Base-by-base conservation (phyloP, 345 rosid genomes). In the Brassica rapa region DNA sequence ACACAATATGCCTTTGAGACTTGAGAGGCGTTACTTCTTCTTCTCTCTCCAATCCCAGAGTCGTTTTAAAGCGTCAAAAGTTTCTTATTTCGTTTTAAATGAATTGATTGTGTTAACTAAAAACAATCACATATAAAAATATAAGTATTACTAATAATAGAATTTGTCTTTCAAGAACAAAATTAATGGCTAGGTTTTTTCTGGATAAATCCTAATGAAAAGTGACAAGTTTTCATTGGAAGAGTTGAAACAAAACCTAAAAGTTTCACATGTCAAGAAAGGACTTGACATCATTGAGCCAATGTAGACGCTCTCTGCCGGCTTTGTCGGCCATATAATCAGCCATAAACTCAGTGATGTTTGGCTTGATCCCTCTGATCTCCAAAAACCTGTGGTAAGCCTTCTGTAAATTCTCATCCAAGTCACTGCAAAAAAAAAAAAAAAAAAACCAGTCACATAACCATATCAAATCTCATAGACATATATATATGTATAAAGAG, bases 331-430 rank as follows among this genome's bases (percentile, higher is more conserved):
- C 41, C 86, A 84, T 79, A 82, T 88, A 88, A 69, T 80, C 85
- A 0, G 80, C 67, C 84, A 91, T 43, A 78, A 85, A 83, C 77
- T 76, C 81, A 3, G 85, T 75, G 23, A 77, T 78, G 76, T 80
- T 81, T 4, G 89, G 74, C 37, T 80, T 86, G 79, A 91, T 86
- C 65, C 96, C 96, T 77, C 96, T 86, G 51, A 86, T 79, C 86
- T 86, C 93, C 0, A 91, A 83, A 75, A 83, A 89, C 21, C 83
- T 89, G 30, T 79, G 72, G 74, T 89, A 86, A 69, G 90, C 90
- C 79, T 88, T 86, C 83, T 86, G 89, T 81, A 90, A 72, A 76
- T 89, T 85, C 82, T 89, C 90, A 66, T 91, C 91, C 87, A 91
- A 80, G 71, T 87, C 93, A 4, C 96, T 91, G 84, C 23, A 55